Conservation (phyloP, 257 asterid genomes). For the Scutellaria galericulata region DNA sequence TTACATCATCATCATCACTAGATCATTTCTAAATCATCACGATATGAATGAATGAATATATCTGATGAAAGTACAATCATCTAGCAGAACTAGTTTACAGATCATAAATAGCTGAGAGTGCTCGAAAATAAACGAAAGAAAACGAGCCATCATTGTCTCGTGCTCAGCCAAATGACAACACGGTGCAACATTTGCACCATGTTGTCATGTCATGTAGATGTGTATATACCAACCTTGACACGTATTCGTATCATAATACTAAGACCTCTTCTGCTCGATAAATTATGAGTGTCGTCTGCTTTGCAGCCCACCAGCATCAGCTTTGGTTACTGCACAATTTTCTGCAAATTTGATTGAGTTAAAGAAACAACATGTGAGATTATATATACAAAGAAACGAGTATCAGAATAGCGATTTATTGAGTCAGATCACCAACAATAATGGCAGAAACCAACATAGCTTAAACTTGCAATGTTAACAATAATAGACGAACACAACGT, state of each 20-base stretch:
- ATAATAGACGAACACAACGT: not conserved
- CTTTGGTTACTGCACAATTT: not conserved
- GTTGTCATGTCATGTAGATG: not conserved
- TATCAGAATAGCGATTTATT: not conserved
- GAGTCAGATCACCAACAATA: constrained; percentile 5
- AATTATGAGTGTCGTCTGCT: not conserved
- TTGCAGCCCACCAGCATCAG: not conserved
- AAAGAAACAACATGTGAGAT: not conserved
- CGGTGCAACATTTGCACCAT: not conserved
- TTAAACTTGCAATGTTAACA: not conserved
- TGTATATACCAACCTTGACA: not conserved
- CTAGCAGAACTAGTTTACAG: constrained; percentile 13
- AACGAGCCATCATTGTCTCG: not conserved
- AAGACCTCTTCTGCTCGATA: not conserved
- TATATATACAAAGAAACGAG: too few species aligned
- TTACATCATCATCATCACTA: not conserved
- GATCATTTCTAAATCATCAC: not conserved
- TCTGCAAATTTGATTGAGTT: not conserved
- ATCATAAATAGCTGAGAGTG: not conserved
- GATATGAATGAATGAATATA: not conserved
- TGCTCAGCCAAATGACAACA: too few species aligned
- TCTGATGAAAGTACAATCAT: not conserved
- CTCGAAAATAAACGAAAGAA: not conserved
- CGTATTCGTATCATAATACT: not conserved
- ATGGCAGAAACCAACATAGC: not conserved